phyloP scores from a whole-genome alignment of 257 asterid genomes.

The Penstemon barbatus region DNA sequence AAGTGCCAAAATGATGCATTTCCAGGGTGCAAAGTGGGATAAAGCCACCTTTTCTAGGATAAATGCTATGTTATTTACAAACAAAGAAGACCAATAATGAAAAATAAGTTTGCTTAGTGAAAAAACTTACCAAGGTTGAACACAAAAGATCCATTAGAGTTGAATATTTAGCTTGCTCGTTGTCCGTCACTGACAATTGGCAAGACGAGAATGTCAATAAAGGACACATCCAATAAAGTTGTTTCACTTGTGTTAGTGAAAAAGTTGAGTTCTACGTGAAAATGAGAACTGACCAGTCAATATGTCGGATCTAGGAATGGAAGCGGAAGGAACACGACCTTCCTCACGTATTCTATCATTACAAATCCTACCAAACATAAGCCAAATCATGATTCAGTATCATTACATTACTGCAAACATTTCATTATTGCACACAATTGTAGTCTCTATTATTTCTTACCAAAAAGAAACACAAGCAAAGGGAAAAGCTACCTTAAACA shows the following conservation, averaged over 20 bases:
- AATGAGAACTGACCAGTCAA: constrained; percentile 12
- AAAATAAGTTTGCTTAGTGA: background rate
- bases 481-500: constrained; percentile 13
- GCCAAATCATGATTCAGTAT: constrained; percentile 6
- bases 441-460: too few species aligned
- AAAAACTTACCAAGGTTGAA: constrained; percentile 16
- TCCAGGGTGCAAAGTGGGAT: too few species aligned
- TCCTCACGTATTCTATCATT: background rate
- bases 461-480: background rate
- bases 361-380: background rate
- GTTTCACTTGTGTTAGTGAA: background rate
- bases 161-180: constrained; percentile 6
- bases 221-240: background rate
- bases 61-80: background rate
- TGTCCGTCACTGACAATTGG: constrained; percentile 2
- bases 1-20: too few species aligned
- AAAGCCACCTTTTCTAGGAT: background rate
- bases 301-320: background rate
- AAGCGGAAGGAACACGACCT: constrained; percentile 18
- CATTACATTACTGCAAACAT: background rate
- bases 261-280: background rate
- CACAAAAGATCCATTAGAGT: constrained; percentile 18
- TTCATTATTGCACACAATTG: background rate
- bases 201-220: constrained; percentile 1
- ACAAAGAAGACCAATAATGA: too few species aligned